phyloP scores from a whole-genome alignment of 257 asterid species.

The Lithospermum erythrorhizon region DNA sequence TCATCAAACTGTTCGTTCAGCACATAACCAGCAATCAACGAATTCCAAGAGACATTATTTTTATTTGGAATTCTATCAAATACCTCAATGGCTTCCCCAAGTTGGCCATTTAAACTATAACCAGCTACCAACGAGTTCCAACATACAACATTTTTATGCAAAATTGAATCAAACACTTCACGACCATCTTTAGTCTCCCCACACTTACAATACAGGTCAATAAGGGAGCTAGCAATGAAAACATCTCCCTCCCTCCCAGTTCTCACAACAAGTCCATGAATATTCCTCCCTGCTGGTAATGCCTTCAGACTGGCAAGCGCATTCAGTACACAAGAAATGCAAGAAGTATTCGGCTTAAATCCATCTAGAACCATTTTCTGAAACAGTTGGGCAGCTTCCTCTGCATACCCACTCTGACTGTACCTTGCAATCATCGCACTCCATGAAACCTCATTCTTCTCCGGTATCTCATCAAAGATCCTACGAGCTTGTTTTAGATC shows the following conservation, averaged over 20 bases:
- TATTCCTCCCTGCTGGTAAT: slow-evolving; percentile 39
- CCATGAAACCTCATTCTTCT: slow-evolving; percentile 65
- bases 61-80: slow-evolving; percentile 44
- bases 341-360: slow-evolving; percentile 46
- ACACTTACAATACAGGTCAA: slow-evolving; percentile 66
- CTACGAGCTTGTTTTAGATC: slow-evolving; percentile 46
- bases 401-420: slow-evolving; percentile 58
- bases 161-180: slow-evolving; percentile 31
- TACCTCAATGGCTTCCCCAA: slow-evolving; percentile 41
- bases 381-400: slow-evolving; percentile 51
- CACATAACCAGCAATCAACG: slow-evolving; percentile 47
- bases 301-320: slow-evolving; percentile 47
- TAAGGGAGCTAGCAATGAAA: slow-evolving; percentile 45
- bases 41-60: slow-evolving; percentile 64
- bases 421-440: slow-evolving; percentile 68
- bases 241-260: slow-evolving; percentile 35
- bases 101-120: slow-evolving; percentile 51
- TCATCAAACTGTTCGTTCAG: slow-evolving; percentile 28
- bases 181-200: slow-evolving; percentile 44
- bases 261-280: slow-evolving; percentile 56
- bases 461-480: slow-evolving; percentile 60
- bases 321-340: slow-evolving; percentile 57
- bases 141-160: slow-evolving; percentile 46
- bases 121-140: slow-evolving; percentile 75
- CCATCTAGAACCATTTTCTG: slow-evolving; percentile 33